Base-by-base conservation (phyloP, 225 moss, liverwort and hornwort genomes). In the Thuidium tamariscinum region DNA sequence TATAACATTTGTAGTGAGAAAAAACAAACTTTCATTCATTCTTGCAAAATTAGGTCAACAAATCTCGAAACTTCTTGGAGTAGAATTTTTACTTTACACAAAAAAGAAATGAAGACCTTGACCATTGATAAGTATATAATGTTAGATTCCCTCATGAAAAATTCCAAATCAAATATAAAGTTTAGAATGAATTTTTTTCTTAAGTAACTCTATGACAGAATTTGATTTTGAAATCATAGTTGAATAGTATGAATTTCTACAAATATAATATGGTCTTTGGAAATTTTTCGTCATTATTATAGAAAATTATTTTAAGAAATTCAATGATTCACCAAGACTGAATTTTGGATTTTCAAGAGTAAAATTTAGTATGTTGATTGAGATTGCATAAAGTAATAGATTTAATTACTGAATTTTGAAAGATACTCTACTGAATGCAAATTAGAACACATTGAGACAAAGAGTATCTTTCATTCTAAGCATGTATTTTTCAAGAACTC, bases 21-120 rank as follows among this genome's bases (percentile, higher is more conserved):
- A 61, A 62, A 48, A 48, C 3, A 48, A 48, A 48, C 9, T 16
- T 16, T 32, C n/a, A n/a, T n/a, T 16, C 32, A 32, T 16, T 8
- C 16, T 9, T 32, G 3, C 11, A 3, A n/a, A 65, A n/a, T 5
- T 5, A 10, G 20, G 5, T 11, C 10, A 11, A 10, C 4, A n/a
- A 0, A n/a, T n/a, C 20, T n/a, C 3, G 5, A 64, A 19, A 9
- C 10, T 0, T 18, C 5, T 10, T 64, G 3, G 9, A 18, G 7
- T 34, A 18, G 9, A 10, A 4, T 18, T 18, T 64, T 64, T 64
- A 4, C 0, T 18, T 19, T 64, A 18, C 0, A 64, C 19, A 64
- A 34, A 64, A n/a, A 18, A 52, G 4, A 17, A 52, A 34, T n/a
- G 10, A 1, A 3, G 4, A 34, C 17, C 9, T 64, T 5, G 0